A percentile compares a stretch with the other conserved stretches of the same genome.
Evolutionary conservation across 225 moss, liverwort and hornwort species (phyloP).

Genomic region (Lunularia cruciata): DNA sequence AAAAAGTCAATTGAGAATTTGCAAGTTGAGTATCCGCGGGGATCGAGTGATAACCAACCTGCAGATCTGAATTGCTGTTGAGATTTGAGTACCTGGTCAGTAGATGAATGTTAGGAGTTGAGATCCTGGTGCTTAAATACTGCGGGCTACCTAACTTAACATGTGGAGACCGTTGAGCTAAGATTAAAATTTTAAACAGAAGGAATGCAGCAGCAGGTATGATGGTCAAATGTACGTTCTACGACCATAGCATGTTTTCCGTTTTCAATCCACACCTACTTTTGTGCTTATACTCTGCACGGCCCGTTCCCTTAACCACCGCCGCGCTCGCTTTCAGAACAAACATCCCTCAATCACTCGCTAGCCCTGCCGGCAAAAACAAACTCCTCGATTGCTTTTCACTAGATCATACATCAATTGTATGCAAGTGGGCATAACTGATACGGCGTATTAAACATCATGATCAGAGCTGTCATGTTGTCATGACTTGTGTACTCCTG

Average conservation of each 20-base stretch:
- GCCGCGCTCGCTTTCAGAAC: too few species aligned
- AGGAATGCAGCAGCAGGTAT: background rate
- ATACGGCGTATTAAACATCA: too few species aligned
- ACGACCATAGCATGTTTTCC: conserved; percentile 6
- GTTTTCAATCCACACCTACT: background rate
- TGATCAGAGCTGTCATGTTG: too few species aligned
- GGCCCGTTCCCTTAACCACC: conserved; percentile 4
- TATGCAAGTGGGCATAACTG: too few species aligned
- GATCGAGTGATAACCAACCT: conserved; percentile 12
- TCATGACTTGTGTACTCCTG: too few species aligned
- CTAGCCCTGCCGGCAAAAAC: too few species aligned
- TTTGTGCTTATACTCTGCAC: conserved; percentile 7
- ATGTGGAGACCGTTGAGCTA: background rate
- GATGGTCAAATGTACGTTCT: background rate
- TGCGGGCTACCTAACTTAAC: background rate
- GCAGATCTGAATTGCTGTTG: background rate
- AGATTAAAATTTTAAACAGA: background rate
- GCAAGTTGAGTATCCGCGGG: background rate
- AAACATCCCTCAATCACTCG: too few species aligned
- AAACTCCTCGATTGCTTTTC: too few species aligned
- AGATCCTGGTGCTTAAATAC: conserved; percentile 8
- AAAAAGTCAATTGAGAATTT: too few species aligned
- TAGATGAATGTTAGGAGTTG: conserved; percentile 1
- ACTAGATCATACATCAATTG: too few species aligned
- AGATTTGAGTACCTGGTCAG: background rate